phyloP scores from a whole-genome alignment of 2,329 filamentous ascomycete genomes.

The Neonectria coccinea region DNA sequence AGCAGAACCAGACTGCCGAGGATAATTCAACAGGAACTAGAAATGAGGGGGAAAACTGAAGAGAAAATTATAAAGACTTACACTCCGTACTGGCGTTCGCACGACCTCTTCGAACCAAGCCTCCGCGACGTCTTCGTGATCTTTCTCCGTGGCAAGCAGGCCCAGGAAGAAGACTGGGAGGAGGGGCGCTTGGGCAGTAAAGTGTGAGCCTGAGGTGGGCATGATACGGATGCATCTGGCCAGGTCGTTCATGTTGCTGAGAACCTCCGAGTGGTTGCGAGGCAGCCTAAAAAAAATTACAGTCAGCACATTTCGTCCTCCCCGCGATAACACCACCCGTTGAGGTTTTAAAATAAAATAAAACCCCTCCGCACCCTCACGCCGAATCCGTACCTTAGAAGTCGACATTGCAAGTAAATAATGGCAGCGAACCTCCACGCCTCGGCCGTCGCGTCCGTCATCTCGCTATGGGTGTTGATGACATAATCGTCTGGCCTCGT shows the following conservation, averaged over 20 bases:
- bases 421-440: constrained; percentile 56
- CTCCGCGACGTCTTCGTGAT: constrained; percentile 47
- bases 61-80: constrained; percentile 44
- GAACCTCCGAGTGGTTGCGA: constrained; percentile 51
- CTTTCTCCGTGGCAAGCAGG: constrained; percentile 47
- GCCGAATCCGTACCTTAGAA: constrained; percentile 48
- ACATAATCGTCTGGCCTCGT: constrained; percentile 36
- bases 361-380: not conserved
- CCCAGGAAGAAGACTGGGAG: constrained; percentile 57
- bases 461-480: constrained; percentile 47
- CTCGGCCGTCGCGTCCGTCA: constrained; percentile 57
- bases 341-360: not conserved
- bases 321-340: not conserved
- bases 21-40: constrained; percentile 11
- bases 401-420: constrained; percentile 55
- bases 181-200: constrained; percentile 57
- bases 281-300: constrained; percentile 47
- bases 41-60: constrained; percentile 16
- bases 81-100: constrained; percentile 53
- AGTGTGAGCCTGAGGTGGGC: constrained; percentile 55
- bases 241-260: constrained; percentile 49
- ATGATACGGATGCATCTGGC: constrained; percentile 54
- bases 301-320: constrained; percentile 22
- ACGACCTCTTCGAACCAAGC: constrained; percentile 54
- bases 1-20: constrained; percentile 41